A percentile compares a stretch with the other conserved stretches of the same genome.
Evolutionary conservation across 192 early-diverging fungal species (phyloP).

Genomic region (Entomortierella parvispora): DNA sequence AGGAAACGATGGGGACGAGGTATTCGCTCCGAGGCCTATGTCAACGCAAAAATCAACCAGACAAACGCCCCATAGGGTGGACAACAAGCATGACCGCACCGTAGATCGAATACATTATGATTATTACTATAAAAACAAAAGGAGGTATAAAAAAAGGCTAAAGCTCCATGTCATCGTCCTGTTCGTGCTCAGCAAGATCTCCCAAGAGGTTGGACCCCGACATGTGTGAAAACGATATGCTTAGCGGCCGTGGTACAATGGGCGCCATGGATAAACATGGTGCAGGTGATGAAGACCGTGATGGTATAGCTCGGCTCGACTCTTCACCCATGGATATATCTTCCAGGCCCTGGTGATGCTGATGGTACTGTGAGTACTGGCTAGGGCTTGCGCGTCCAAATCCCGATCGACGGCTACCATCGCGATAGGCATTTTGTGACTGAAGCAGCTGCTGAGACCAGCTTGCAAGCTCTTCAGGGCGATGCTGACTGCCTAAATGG

Average conservation of each 20-base stretch:
- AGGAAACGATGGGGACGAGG: slow-evolving; percentile 32
- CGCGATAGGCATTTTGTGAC: slow-evolving; percentile 19
- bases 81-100: not conserved
- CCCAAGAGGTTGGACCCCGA: slow-evolving; percentile 27
- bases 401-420: not conserved
- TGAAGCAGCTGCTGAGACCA: slow-evolving; percentile 39
- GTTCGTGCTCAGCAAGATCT: slow-evolving; percentile 37
- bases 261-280: slow-evolving; percentile 44
- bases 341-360: slow-evolving; percentile 10
- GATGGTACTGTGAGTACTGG: slow-evolving; percentile 11
- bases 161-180: slow-evolving; percentile 50
- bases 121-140: no score
- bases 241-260: slow-evolving; percentile 29
- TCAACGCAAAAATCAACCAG: not conserved
- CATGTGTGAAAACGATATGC: slow-evolving; percentile 42
- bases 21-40: slow-evolving; percentile 27
- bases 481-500: not conserved
- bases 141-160: not conserved
- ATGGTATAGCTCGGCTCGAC: slow-evolving; percentile 4
- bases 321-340: slow-evolving; percentile 48
- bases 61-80: not conserved
- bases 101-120: not conserved
- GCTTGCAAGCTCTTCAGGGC: slow-evolving; percentile 5
- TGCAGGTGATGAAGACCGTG: slow-evolving; percentile 33
- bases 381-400: slow-evolving; percentile 14